phyloP scores from a whole-genome alignment of 345 rosid genomes.

The Iberis pinnata region DNA sequence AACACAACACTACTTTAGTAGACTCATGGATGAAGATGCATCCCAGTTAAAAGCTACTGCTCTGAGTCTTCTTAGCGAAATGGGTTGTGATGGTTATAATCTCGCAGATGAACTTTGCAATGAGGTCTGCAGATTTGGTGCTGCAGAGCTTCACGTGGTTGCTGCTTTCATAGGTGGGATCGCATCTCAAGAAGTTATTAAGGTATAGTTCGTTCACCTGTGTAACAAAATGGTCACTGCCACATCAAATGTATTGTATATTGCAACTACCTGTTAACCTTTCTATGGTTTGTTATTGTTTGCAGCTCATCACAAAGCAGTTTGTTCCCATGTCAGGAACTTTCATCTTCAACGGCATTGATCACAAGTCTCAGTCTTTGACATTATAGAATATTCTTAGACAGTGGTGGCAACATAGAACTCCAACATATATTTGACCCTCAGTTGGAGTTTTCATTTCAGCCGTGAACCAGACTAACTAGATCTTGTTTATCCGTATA shows the following conservation, averaged over 20 bases:
- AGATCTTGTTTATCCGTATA: conserved; percentile 2
- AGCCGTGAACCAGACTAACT: conserved; percentile 14
- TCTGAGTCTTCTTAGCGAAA: conserved; percentile 54
- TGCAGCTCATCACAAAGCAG: conserved; percentile 83
- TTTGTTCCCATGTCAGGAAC: conserved; percentile 84
- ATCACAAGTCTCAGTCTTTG: conserved; percentile 79
- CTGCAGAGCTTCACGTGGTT: conserved; percentile 87
- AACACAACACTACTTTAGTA: conserved; percentile 11
- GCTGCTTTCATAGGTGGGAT: conserved; percentile 90
- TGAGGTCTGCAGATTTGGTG: conserved; percentile 93
- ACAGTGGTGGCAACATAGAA: conserved; percentile 12
- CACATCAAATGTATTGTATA: not conserved
- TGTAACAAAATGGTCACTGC: not conserved
- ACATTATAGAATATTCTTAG: conserved; percentile 34
- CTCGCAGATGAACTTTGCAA: conserved; percentile 74
- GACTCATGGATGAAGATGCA: conserved; percentile 66
- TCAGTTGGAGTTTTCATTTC: conserved; percentile 6
- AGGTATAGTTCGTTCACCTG: conserved; percentile 41
- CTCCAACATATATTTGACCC: conserved; percentile 1
- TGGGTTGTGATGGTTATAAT: conserved; percentile 69
- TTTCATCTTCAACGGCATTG: conserved; percentile 77
- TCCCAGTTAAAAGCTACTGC: conserved; percentile 58
- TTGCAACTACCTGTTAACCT: not conserved
- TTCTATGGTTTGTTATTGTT: conserved; percentile 11
- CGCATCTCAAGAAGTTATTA: conserved; percentile 88